These are phyloP conservation scores for Quercus alba DNA, from an alignment of 306 rosid genomes.

Conservation along the genomic window DNA sequence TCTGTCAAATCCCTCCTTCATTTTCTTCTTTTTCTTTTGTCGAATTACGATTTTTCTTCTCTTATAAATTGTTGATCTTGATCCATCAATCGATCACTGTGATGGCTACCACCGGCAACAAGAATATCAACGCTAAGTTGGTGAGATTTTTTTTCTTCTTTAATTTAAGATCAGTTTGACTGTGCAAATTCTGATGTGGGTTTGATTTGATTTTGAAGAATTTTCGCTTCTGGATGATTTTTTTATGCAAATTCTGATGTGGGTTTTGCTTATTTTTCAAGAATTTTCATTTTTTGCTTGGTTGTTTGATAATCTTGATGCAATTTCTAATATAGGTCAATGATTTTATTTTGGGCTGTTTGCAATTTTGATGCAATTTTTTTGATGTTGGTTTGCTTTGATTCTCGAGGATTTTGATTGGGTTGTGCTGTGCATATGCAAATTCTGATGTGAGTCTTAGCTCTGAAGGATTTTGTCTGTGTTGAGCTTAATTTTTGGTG, in stretches of 20 bases:
- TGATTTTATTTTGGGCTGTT: background rate
- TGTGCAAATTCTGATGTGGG: background rate
- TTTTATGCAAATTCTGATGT: background rate
- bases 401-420: background rate
- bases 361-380: background rate
- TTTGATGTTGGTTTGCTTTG: background rate
- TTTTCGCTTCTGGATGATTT: background rate
- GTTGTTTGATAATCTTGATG: background rate
- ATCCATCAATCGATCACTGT: conserved; percentile 1
- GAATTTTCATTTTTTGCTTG: background rate
- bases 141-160: conserved; percentile 22
- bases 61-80: conserved; percentile 1
- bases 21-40: background rate
- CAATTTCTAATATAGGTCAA: background rate
- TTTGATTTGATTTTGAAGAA: background rate
- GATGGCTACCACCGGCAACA: conserved; percentile 67
- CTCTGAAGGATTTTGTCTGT: background rate
- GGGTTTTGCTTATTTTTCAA: background rate
- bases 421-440: background rate
- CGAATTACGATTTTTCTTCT: background rate
- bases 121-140: conserved; percentile 61
- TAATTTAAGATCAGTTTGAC: background rate
- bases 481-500: background rate
- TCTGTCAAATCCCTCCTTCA: background rate
- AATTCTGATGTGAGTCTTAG: background rate